Base-by-base conservation (phyloP, 345 rosid species). In the Rhizophora mangle region DNA sequence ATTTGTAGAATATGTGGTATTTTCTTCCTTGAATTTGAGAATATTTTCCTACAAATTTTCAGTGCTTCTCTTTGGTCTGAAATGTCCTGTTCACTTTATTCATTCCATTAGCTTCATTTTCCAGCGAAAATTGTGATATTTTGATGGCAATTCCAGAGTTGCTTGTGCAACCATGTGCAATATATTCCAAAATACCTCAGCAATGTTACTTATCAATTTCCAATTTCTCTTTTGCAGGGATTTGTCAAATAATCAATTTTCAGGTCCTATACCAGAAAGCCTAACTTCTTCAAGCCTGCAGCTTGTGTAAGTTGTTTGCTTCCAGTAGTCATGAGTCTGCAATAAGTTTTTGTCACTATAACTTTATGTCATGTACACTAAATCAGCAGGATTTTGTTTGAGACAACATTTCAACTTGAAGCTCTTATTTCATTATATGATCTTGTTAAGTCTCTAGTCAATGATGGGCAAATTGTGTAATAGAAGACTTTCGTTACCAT, bases 191-290 rank as follows among this genome's bases (percentile, higher is more conserved):
- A 34, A 21, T 9, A n/a, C 22, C 24, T 32, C 8, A 22, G 26
- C 43, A 39, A 37, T 62, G 24, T 60, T 34, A 15, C 47, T 31
- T 30, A 47, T 8, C 32, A 39, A 47, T 22, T 6, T 71, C 61
- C 8, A 19, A 27, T 66, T 62, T 65, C 11, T 68, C 26, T 56
- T 52, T 79, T 69, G 72, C 77, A 92, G 99, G 81, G 99, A 95
- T 78, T 86, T 95, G 72, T 90, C 98, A 51, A 74, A 86, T 68
- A 95, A 95, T 81, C 87, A 85, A 77, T 79, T 92, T 72, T 68
- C 90, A 0, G 99, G 99, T 49, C 77, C 86, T 61, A 90, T 95
- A 84, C 97, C 98, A 24, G 91, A 86, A 74, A 90, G 94, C 80
- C 81, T 95, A 65, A 72, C 86, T 54, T 75, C 83, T 27, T 83